phyloP scores from a whole-genome alignment of 148 eudicot species.

The Chenopodium berlandieri region DNA sequence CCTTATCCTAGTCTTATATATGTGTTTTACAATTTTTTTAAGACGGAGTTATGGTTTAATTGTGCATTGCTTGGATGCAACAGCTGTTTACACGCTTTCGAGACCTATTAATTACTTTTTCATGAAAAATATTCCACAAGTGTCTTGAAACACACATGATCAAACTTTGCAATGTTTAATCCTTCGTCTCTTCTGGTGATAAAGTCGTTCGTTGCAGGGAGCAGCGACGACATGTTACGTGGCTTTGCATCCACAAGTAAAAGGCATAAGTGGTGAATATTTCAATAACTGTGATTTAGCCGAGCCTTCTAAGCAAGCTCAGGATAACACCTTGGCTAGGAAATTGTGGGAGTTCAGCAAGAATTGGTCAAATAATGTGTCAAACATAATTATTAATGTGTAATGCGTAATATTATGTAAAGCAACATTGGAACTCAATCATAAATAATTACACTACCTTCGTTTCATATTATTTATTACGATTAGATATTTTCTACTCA shows the following conservation, averaged over 20 bases:
- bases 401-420: too few relatives aligned
- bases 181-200: not conserved
- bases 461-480: too few relatives aligned
- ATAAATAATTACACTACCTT: too few relatives aligned
- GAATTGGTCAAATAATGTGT: slow-evolving; percentile 21
- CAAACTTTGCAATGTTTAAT: too few relatives aligned
- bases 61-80: not conserved
- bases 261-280: slow-evolving; percentile 27
- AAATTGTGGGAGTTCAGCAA: slow-evolving; percentile 40
- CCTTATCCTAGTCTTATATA: not conserved
- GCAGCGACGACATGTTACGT: slow-evolving; percentile 31
- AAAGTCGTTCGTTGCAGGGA: slow-evolving; percentile 21
- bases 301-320: slow-evolving; percentile 21
- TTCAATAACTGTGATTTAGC: slow-evolving; percentile 33
- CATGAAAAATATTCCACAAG: slow-evolving; percentile 27
- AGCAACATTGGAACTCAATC: too few relatives aligned
- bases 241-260: slow-evolving; percentile 29
- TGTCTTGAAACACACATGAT: slow-evolving; percentile 11
- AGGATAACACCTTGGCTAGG: slow-evolving; percentile 27
- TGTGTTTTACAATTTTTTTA: not conserved
- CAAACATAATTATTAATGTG: not conserved
- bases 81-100: not conserved
- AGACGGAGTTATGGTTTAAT: not conserved
- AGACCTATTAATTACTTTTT: slow-evolving; percentile 1
- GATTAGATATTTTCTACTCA: too few relatives aligned